Percentiles rank a stretch among this genome's conserved stretches.
Conservation (phyloP, 2,329 filamentous ascomycete species). For the Colletotrichum sp. region DNA sequence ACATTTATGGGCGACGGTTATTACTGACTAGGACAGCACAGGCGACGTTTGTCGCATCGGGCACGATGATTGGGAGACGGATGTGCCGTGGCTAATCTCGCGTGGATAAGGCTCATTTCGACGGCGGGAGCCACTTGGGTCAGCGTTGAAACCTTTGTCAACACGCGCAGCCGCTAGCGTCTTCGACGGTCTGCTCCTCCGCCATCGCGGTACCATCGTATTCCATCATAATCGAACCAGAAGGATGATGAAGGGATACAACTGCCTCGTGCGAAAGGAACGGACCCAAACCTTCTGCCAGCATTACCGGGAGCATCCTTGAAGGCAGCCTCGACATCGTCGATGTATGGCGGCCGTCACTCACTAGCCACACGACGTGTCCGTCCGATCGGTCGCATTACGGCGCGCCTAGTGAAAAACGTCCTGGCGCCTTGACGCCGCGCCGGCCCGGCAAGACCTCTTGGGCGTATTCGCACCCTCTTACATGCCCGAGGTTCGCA, state of each 20-base stretch:
- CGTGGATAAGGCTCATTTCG: slow-evolving; percentile 15
- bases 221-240: not conserved
- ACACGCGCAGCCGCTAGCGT: not conserved
- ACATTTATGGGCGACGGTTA: not conserved
- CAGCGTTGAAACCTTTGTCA: not conserved
- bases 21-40: not conserved
- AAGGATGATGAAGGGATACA: not conserved
- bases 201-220: not conserved
- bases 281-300: not conserved
- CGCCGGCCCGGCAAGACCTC: not conserved
- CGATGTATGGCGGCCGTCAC: not conserved
- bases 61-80: slow-evolving; percentile 3
- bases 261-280: not conserved
- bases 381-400: not conserved
- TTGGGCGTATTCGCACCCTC: not conserved
- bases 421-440: not conserved
- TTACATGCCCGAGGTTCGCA: not conserved
- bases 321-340: not conserved
- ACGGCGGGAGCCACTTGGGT: slow-evolving; percentile 3
- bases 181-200: not conserved
- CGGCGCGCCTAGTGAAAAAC: not conserved
- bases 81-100: slow-evolving; percentile 17
- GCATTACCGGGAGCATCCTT: not conserved
- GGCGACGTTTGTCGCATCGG: not conserved
- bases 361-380: not conserved